A percentile compares a stretch with the other conserved stretches of the same genome.
These are phyloP conservation scores for Auricularia sp. DNA, from an alignment of 768 basidiomycete species.

Conservation along the genomic window DNA sequence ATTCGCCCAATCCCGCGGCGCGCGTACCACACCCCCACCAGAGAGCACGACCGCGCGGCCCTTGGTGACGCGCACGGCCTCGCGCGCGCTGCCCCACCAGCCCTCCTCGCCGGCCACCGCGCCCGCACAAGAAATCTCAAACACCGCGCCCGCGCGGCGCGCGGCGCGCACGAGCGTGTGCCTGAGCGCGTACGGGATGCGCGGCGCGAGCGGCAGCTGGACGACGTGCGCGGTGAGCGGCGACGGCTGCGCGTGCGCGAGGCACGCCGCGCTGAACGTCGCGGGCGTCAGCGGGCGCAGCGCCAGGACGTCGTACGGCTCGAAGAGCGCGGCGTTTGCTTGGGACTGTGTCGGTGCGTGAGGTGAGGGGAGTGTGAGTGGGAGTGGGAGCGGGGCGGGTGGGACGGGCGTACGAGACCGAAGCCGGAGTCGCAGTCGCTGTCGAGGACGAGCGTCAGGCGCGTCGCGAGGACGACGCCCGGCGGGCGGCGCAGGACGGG, in stretches of 20 bases:
- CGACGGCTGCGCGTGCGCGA: constrained; percentile 69
- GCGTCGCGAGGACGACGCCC: constrained; percentile 58
- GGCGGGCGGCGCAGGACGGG: constrained; percentile 45
- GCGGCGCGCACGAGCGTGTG: constrained; percentile 77
- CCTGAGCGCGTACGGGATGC: constrained; percentile 71
- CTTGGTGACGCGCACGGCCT: constrained; percentile 70
- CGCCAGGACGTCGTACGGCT: constrained; percentile 66
- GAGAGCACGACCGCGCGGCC: constrained; percentile 68
- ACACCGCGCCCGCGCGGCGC: constrained; percentile 69
- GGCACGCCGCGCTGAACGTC: constrained; percentile 69
- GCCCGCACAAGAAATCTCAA: constrained; percentile 72
- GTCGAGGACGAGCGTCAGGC: constrained; percentile 71
- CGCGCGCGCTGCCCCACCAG: constrained; percentile 75
- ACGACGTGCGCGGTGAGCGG: constrained; percentile 74
- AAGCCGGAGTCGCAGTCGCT: constrained; percentile 82
- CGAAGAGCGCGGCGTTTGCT: constrained; percentile 50
- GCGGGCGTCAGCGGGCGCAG: constrained; percentile 61
- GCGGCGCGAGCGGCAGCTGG: constrained; percentile 66
- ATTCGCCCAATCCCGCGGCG: constrained; percentile 65
- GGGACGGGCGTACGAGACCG: constrained; percentile 45
- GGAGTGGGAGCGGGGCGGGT: neutral
- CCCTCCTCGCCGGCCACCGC: constrained; percentile 60
- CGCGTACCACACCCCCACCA: constrained; percentile 56
- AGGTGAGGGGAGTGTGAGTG: neutral
- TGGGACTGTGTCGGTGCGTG: constrained; percentile 40